Evolutionary conservation across 352 stramenopile genomes (phyloP), one percentile per base, ranked within the genome.

Genomic region (Phytophthora megakarya): DNA sequence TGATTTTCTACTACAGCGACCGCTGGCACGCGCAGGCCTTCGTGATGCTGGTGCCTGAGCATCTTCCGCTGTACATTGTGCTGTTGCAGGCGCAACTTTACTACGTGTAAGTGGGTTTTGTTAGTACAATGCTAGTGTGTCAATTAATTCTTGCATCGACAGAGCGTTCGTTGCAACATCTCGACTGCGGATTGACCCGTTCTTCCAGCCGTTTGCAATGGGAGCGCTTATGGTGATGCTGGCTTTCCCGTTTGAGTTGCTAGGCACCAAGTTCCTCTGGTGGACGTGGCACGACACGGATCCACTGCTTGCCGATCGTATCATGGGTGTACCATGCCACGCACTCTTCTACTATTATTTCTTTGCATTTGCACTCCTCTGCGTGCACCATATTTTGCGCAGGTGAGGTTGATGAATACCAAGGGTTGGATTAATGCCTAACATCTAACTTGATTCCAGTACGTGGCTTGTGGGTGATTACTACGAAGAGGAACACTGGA

Each of bases 211-310:
- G 11, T 82, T 91, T 35, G 78, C 80, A 11, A 90, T 93, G 73
- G 81, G 76, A 0, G 56, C 68, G 15, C 54, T 93, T 7, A 72
- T 84, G 46, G 52, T 91, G 19, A 60, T 85, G 46, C 60, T 93
- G 23, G 59, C 66, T 7, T 81, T 93, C 37, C 86, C 86, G 9
- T 86, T 92, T 30, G 84, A 95, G 70, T 67, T 95, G 45, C 44
- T 93, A 30, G 86, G 86, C 44, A 56, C 80, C 55, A 93, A 93
- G 54, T 90, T 95, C 46, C 68, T 95, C 23, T 92, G 82, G 81
- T 95, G 86, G 86, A 95, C 86, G 47, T 92, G 79, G 73, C 86
- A 95, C 55, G 86, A 95, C 54, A 92, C 81, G 18, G 84, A 95
- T 23, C 84, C 84, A 23, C 67, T 90, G 38, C 63, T 95, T 13